Base-by-base conservation (phyloP, 345 rosid species). In the Citrus sp. region DNA sequence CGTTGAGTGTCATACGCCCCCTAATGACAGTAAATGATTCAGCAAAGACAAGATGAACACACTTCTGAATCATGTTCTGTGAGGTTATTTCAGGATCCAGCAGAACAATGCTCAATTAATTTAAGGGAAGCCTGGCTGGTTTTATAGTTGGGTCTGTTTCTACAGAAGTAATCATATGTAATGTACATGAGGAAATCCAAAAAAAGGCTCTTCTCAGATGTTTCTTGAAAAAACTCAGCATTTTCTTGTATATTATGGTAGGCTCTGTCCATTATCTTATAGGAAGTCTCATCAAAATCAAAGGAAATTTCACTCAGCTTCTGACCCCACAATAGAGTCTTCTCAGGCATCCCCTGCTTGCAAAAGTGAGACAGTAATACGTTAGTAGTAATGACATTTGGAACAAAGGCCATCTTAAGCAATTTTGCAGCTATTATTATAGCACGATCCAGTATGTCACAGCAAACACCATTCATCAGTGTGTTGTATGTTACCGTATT, bases 131-230 rank as follows among this genome's bases (percentile, higher is more conserved):
- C 67, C n/a, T 64, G 78, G 70, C 61, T 56, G 37, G 32, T 81
- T 65, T 83, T 70, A 75, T 21, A 14, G 6, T 55, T 64, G 71
- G 42, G 70, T 80, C 78, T 87, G 77, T 55, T 80, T 77, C 90
- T 88, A 69, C 75, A 72, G 75, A 91, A 80, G 85, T 82, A 91
- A 70, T 88, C 88, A 19, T 84, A 91, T 12, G 93, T 89, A 27
- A 88, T 81, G 82, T 86, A 87, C 97, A 92, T 92, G 74, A 92
- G 88, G 83, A 87, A 89, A 81, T 92, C 94, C 75, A 92, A 84
- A 72, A 89, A 87, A 54, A 89, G 80, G 61, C 80, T 67, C 85
- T 86, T 92, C 79, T 80, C 92, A 32, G 88, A 72, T 69, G 87
- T 68, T 81, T 79, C 82, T 73, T 78, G 80, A 54, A 32, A 68